Evolutionary conservation across 441 rosid species (phyloP).

Genomic region (Bocquillonia castaneifolia): DNA sequence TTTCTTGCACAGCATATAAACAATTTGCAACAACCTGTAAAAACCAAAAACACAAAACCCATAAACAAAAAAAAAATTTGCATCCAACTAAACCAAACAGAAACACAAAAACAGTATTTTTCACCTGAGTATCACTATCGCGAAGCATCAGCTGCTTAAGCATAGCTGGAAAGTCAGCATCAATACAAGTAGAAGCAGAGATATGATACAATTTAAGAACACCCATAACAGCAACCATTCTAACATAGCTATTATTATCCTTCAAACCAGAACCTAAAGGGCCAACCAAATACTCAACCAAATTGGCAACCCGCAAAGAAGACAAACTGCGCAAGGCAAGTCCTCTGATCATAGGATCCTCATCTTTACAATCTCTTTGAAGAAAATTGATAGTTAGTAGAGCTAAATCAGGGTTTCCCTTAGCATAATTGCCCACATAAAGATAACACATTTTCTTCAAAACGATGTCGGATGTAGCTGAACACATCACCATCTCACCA

Average conservation of each 20-base stretch:
- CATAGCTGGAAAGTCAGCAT: constrained; percentile 70
- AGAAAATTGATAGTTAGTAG: constrained; percentile 88
- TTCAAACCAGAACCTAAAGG: constrained; percentile 77
- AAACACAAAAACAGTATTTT: constrained; percentile 16
- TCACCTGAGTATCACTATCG: constrained; percentile 80
- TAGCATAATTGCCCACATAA: constrained; percentile 96
- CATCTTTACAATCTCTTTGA: constrained; percentile 93
- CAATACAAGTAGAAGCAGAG: constrained; percentile 68
- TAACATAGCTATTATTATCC: constrained; percentile 80
- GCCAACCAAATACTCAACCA: constrained; percentile 93
- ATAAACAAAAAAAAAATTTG: not conserved
- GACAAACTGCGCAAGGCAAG: constrained; percentile 85
- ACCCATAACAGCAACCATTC: constrained; percentile 80
- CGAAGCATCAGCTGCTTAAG: constrained; percentile 80
- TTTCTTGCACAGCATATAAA: constrained; percentile 83
- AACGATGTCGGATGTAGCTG: constrained; percentile 90
- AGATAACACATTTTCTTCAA: constrained; percentile 97
- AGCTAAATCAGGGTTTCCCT: constrained; percentile 90
- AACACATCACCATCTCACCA: constrained; percentile 99
- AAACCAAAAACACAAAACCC: not conserved
- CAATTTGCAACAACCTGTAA: constrained; percentile 83
- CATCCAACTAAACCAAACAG: not conserved
- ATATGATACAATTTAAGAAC: constrained; percentile 85
- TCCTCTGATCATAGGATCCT: constrained; percentile 95
- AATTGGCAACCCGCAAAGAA: constrained; percentile 72